Base-by-base conservation (phyloP, 306 rosid species). In the Prunus kanzakura region DNA sequence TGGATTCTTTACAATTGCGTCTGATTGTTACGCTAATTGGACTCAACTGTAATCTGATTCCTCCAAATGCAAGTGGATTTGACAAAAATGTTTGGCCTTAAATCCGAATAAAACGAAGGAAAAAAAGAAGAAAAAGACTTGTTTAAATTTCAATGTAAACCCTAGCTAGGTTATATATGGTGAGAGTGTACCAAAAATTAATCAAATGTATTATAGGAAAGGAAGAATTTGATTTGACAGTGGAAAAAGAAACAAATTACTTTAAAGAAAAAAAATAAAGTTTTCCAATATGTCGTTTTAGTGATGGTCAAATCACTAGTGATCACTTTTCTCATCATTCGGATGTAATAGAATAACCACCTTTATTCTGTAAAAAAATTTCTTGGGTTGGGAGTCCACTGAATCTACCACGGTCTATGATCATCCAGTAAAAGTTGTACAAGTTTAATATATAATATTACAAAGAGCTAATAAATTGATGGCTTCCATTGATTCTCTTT, bases 1-100 rank as follows among this genome's bases (percentile, higher is more conserved):
- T 43, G 73, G 80, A 87, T 90, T 90, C 88, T 54, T 38, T 80
- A 74, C 35, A 84, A 15, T 62, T 78, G 82, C 72, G 76, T 22
- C 69, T 64, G 79, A 73, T 72, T 7, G 69, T 67, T 51, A 69
- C 63, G 16, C 32, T 22, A 64, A 67, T 61, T 71, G 71, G 76
- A 65, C 80, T 72, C 77, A 73, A 71, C 73, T 20, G 75, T 60
- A 32, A 63, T 45, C 30, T 18, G 78, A 41, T 85, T 80, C 82
- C 72, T 54, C 18, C 29, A 38, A 41, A 29, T 11, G 72, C 66
- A 67, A 76, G 70, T 83, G 82, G 87, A 52, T 45, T 84, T 72
- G 49, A 62, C 51, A 80, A 66, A 77, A 52, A 63, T 18, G 63
- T 55, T 30, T 64, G 74, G 73, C 16, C 73, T 75, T 63, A 60